A percentile compares a stretch with the other conserved stretches of the same genome.
Conservation (phyloP, 257 asterid genomes). For the Primulina tabacum region DNA sequence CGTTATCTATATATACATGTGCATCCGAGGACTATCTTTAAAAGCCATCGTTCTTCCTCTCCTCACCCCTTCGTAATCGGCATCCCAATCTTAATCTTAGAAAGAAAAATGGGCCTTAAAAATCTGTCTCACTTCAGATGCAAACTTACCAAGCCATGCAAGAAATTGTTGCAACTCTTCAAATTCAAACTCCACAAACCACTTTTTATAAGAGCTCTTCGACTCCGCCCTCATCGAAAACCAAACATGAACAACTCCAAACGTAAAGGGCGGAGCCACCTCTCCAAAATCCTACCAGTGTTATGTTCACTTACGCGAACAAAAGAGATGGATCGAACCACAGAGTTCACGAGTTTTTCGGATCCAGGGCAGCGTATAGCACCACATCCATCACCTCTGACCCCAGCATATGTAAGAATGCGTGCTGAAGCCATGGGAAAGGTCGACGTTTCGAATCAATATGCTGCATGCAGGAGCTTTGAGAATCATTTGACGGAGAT, state of each 20-base stretch:
- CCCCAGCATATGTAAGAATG: slow-evolving; percentile 56
- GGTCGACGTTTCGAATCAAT: slow-evolving; percentile 13
- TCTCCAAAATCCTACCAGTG: slow-evolving; percentile 22
- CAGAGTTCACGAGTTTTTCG: slow-evolving; percentile 50
- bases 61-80: slow-evolving; percentile 21
- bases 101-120: slow-evolving; percentile 29
- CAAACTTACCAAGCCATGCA: slow-evolving; percentile 60
- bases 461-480: slow-evolving; percentile 60
- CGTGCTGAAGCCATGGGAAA: slow-evolving; percentile 18
- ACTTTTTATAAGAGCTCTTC: slow-evolving; percentile 40
- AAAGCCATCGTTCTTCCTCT: slow-evolving; percentile 22
- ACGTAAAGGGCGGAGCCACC: slow-evolving; percentile 4
- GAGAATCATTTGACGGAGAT: slow-evolving; percentile 64
- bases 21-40: background rate
- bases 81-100: slow-evolving; percentile 20
- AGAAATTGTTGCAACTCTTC: slow-evolving; percentile 43
- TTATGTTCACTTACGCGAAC: slow-evolving; percentile 30
- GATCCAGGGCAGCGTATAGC: slow-evolving; percentile 39
- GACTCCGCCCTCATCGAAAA: slow-evolving; percentile 19
- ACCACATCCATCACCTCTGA: slow-evolving; percentile 65
- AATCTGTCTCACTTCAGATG: slow-evolving; percentile 36
- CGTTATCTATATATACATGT: background rate
- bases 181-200: slow-evolving; percentile 48
- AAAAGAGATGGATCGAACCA: slow-evolving; percentile 35
- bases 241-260: slow-evolving; percentile 14